Evolutionary conservation across 495 filamentous ascomycete species (phyloP), one percentile per base, ranked within the genome.

Genomic region (Hyaloscypha variabilis): DNA sequence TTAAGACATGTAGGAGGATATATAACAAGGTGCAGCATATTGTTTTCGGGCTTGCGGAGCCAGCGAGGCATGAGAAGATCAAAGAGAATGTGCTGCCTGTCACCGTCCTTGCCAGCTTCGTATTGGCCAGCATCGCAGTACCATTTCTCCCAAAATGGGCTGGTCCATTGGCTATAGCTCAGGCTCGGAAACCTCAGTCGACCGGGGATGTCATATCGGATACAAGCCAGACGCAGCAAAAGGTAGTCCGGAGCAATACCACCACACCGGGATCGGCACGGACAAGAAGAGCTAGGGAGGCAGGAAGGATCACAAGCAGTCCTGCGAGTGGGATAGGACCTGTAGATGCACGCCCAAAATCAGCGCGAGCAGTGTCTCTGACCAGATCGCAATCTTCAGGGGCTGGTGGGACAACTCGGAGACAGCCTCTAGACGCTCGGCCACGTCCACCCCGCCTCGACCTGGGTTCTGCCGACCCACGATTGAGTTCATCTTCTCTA

Each of bases 21-120:
- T 91, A 90, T 73, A 92, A 92, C 75, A 91, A 90, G 74, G 88
- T 92, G 24, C 90, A 92, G 74, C 87, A 89, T 73, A 88, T 92
- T 61, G 88, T 92, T 26, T 92, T 92, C 74, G 89, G 89, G 4
- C 78, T 84, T 8, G 80, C 84, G 30, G 89, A 91, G 65, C 79
- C 75, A 3, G 75, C 74, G 58, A 81, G 85, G 60, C 79, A 85
- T 61, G 89, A 92, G 70, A 87, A 85, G 75, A 90, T 92, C 63
- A 85, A 87, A 57, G 90, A 92, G 75, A 92, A 92, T 71, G 79
- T 88, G 6, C 76, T 92, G 46, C 90, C 90, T 2, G 87, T 91
- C 39, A 89, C 87, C 19, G 82, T 92, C 8, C 79, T 92, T 26
- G 86, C 86, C 28, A 91, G 88, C 76, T 83, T 92, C 65, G 84